phyloP scores from a whole-genome alignment of 78 protist species.

The Dictyostelium purpureum region DNA sequence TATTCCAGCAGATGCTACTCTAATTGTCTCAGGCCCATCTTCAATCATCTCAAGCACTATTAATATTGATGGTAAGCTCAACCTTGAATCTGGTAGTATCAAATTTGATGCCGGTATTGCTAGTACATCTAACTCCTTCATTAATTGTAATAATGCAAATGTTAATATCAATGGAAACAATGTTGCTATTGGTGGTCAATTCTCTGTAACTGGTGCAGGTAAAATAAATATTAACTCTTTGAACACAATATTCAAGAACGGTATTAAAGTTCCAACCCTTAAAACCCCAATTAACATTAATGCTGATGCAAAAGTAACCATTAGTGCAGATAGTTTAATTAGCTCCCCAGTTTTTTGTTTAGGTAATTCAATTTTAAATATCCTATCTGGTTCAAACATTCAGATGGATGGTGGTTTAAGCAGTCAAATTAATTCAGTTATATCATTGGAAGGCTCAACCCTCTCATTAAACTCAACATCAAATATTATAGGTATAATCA shows the following conservation, averaged over 20 bases:
- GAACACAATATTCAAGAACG: not conserved
- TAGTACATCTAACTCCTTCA: not conserved
- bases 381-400: not conserved
- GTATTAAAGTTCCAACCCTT: not conserved
- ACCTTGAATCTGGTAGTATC: not conserved
- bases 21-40: not conserved
- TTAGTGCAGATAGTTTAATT: not conserved
- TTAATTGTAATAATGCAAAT: not conserved
- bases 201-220: constrained; percentile 1
- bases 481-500: not conserved
- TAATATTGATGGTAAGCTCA: not conserved
- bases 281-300: not conserved
- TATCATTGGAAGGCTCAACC: not conserved
- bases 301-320: not conserved
- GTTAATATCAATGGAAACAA: not conserved
- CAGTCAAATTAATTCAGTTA: not conserved
- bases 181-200: not conserved
- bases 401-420: not conserved
- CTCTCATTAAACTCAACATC: not conserved
- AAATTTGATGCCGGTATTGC: not conserved
- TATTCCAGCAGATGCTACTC: not conserved
- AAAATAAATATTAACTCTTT: not conserved
- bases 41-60: not conserved
- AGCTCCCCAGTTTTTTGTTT: not conserved
- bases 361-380: not conserved